Base-by-base conservation (phyloP, 164 flowering plant species). In the Vitis labrusca region DNA sequence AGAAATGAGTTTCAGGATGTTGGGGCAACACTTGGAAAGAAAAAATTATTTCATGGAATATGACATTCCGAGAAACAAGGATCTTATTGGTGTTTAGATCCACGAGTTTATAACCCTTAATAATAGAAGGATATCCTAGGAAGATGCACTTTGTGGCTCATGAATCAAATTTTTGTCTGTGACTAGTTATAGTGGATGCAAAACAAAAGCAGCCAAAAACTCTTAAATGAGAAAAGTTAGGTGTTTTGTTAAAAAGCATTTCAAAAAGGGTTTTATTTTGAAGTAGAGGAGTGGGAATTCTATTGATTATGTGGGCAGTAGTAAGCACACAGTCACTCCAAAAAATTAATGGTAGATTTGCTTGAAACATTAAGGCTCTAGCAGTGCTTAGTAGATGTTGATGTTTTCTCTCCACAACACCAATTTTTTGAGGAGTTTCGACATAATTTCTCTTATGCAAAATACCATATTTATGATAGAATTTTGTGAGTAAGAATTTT, bases 141-240 rank as follows among this genome's bases (percentile, higher is more conserved):
- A 64, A 71, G 9, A 71, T 50, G 48, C 57, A 56, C 10, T 50
- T 64, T 3, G 14, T 5, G 11, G 64, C 56, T 10, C 58, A 9
- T 10, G 27, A 1, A 29, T 49, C 68, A 13, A 64, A 19, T 51
- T 71, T 71, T 10, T 62, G 51, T 5, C 19, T 5, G 2, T 59
- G 5, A 4, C 2, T 8, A 17, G 51, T 9, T 47, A 3, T 0
- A 13, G 13, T 4, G 17, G 5, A 8, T 14, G 57, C 59, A 66
- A 12, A 66, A 66, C 59, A 52, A 5, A 66, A 6, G 53, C 60
- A 66, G 10, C 69, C 69, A 54, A 66, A 66, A 3, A 66, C 69
- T 5, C 59, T 12, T 2, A 66, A 6, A 66, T 54, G 69, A 30
- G 3, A 4, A 27, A 6, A 2, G 10, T 13, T 3, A 54, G 51